phyloP scores from a whole-genome alignment of 345 rosid genomes.

The Acer negundo region DNA sequence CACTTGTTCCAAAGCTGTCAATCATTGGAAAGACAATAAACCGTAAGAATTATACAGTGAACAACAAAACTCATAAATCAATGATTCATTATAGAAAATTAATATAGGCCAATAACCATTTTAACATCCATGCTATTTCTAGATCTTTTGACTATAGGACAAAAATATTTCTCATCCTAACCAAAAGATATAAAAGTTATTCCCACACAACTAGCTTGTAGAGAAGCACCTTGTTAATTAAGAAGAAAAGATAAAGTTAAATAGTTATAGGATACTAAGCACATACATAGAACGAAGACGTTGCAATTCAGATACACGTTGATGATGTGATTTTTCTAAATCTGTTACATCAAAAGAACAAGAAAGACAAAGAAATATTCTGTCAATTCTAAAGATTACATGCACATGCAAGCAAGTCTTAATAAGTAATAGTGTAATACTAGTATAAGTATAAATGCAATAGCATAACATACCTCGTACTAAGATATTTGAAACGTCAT shows the following conservation, averaged over 20 bases:
- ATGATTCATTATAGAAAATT: background rate
- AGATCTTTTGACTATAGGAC: background rate
- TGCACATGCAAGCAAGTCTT: background rate
- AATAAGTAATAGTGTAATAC: background rate
- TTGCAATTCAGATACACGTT: constrained; percentile 84
- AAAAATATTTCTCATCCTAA: constrained; percentile 2
- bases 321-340: constrained; percentile 84
- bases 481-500: constrained; percentile 71
- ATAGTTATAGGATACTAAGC: background rate
- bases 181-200: background rate
- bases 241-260: background rate
- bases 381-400: background rate
- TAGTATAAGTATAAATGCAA: constrained; percentile 4
- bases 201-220: background rate
- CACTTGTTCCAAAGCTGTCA: constrained; percentile 91
- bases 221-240: background rate
- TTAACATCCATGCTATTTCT: background rate
- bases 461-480: constrained; percentile 60
- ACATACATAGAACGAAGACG: constrained; percentile 95
- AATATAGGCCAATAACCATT: background rate
- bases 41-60: background rate
- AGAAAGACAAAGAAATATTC: constrained; percentile 2
- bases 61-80: constrained; percentile 1
- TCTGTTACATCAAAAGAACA: constrained; percentile 50
- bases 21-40: constrained; percentile 12